Conservation (phyloP, 2,329 filamentous ascomycete genomes). For the Metarhizium album region DNA sequence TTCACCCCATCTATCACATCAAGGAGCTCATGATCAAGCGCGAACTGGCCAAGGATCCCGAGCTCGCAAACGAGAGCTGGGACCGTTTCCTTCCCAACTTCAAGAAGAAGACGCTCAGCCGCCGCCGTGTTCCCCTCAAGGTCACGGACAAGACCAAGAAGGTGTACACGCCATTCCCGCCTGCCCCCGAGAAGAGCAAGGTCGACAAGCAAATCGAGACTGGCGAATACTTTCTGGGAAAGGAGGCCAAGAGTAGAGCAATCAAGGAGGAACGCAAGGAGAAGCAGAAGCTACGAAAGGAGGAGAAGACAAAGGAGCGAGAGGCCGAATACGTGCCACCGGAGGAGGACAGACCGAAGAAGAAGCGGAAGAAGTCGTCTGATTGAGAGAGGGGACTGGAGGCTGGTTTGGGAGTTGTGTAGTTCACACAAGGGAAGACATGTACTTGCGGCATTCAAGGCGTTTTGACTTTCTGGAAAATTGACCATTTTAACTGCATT, state of each 20-base stretch:
- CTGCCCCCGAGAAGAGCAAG: conserved; percentile 97
- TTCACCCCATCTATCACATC: conserved; percentile 82
- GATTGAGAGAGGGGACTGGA: conserved; percentile 14
- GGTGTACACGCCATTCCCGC: conserved; percentile 92
- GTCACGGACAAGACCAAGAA: conserved; percentile 93
- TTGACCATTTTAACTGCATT: conserved; percentile 5
- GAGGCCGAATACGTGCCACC: conserved; percentile 82
- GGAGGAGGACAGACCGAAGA: conserved; percentile 58
- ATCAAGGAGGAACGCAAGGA: conserved; percentile 71
- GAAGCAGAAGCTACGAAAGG: conserved; percentile 77
- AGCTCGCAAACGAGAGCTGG: conserved; percentile 82
- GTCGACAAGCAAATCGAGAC: conserved; percentile 95
- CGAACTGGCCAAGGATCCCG: conserved; percentile 81
- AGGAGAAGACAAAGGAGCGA: conserved; percentile 75
- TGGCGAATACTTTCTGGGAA: conserved; percentile 91
- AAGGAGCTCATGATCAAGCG: conserved; percentile 83
- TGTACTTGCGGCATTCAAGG: conserved; percentile 5
- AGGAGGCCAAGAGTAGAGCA: conserved; percentile 81
- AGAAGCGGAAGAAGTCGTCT: conserved; percentile 49
- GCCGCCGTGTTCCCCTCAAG: conserved; percentile 69
- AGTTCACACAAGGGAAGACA: background rate
- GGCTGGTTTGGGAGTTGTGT: background rate
- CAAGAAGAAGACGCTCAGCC: conserved; percentile 84
- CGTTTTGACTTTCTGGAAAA: conserved; percentile 9
- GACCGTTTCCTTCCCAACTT: conserved; percentile 94